These are phyloP conservation scores for Ceratocystis alfenasii DNA, from an alignment of 2,329 filamentous ascomycete genomes.

Conservation along the genomic window DNA sequence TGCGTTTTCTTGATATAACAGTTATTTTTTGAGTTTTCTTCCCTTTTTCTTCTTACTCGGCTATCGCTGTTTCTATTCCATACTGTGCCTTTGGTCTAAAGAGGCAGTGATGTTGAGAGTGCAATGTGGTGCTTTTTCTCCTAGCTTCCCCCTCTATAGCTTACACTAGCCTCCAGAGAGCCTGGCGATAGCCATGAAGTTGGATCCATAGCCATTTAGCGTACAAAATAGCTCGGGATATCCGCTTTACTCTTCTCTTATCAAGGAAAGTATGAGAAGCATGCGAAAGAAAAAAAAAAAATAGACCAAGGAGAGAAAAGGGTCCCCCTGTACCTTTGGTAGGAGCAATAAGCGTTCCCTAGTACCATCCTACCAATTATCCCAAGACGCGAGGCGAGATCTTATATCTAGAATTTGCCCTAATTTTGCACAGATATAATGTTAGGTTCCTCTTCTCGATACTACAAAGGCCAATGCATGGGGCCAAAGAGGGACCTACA, in stretches of 20 bases:
- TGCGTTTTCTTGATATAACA: no score
- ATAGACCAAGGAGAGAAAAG: neutral
- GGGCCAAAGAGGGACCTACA: neutral
- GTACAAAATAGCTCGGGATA: neutral
- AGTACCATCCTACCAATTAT: neutral
- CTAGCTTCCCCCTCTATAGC: neutral
- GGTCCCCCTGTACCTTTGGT: neutral
- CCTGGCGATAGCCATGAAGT: neutral
- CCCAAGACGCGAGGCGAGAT: neutral
- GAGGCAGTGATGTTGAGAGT: neutral
- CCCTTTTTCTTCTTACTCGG: neutral
- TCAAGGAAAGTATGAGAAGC: no score
- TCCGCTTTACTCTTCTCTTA: neutral
- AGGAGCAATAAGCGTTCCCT: conserved; percentile 4
- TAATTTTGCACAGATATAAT: neutral
- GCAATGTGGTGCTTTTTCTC: neutral
- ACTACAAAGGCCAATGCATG: neutral
- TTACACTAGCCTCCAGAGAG: neutral
- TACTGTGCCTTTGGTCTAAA: neutral
- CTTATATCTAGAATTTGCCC: neutral
- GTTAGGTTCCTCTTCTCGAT: neutral
- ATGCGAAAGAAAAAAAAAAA: neutral
- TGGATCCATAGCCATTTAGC: neutral
- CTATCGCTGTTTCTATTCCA: neutral
- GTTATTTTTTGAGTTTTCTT: neutral